Conservation (phyloP, 2,329 filamentous ascomycete genomes). For the Aspergillus luchuensis region DNA sequence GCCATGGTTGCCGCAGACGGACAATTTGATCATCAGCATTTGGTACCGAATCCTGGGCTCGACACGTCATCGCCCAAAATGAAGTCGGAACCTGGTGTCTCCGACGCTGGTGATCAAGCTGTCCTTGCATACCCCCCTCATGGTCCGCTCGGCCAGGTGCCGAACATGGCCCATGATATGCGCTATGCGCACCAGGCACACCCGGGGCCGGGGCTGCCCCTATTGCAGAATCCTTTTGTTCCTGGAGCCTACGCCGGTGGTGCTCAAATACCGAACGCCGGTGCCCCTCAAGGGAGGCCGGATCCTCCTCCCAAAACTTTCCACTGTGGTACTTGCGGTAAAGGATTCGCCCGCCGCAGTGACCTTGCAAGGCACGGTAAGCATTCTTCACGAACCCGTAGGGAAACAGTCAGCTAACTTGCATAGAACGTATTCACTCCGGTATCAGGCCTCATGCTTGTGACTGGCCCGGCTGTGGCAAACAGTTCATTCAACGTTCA, state of each 20-base stretch:
- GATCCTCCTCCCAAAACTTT: slow-evolving; percentile 70
- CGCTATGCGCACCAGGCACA: slow-evolving; percentile 57
- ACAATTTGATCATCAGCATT: slow-evolving; percentile 49
- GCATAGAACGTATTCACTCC: slow-evolving; percentile 87
- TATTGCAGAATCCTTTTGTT: slow-evolving; percentile 59
- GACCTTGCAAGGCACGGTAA: slow-evolving; percentile 93
- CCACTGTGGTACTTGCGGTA: slow-evolving; percentile 84
- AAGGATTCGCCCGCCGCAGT: slow-evolving; percentile 89
- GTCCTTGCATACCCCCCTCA: slow-evolving; percentile 61
- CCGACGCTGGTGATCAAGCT: slow-evolving; percentile 58
- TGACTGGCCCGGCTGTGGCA: slow-evolving; percentile 84
- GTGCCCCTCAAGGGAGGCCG: slow-evolving; percentile 46
- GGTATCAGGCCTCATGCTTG: slow-evolving; percentile 90
- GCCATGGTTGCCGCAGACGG: slow-evolving; percentile 47
- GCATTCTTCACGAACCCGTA: slow-evolving; percentile 31
- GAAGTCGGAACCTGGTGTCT: slow-evolving; percentile 60
- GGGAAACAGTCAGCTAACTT: slow-evolving; percentile 5
- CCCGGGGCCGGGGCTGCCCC: slow-evolving; percentile 54
- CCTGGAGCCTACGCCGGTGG: slow-evolving; percentile 50
- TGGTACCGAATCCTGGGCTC: slow-evolving; percentile 43
- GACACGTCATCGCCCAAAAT: slow-evolving; percentile 54
- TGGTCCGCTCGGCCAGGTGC: slow-evolving; percentile 55
- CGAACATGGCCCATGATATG: slow-evolving; percentile 54
- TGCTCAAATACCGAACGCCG: slow-evolving; percentile 49
- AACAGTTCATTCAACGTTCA: slow-evolving; percentile 96